Evolutionary conservation across 2,329 filamentous ascomycete genomes (phyloP), one percentile per base, ranked within the genome.

Genomic region (Xylaria sp.): DNA sequence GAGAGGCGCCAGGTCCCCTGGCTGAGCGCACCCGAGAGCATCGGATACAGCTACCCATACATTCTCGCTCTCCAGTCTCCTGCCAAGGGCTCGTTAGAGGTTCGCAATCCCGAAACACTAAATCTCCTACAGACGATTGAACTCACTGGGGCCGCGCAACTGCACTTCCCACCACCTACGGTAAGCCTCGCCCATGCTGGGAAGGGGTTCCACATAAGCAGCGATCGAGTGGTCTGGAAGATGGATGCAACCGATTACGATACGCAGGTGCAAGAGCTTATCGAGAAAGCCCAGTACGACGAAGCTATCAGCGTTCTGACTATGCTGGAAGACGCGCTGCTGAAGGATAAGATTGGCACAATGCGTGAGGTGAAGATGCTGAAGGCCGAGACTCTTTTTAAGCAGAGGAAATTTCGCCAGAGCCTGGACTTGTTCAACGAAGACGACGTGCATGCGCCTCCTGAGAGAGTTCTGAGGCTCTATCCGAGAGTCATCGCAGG

Each of bases 31-130:
- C 96, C 95, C 1, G 93, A 97, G 70, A 90, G 90, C 58, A 89
- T 99, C 61, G 95, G 94, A 21, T 99, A 97, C 75, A 97, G 93
- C 21, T 99, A 99, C 74, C 95, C 95, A 0, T 99, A 97, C 73
- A 88, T 99, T 57, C 81, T 99, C 49, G 91, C 93, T 9, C 80
- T 99, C 13, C 93, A 96, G 72, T 83, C 92, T 7, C 87, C 92
- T 0, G 84, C 90, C 1, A 96, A 95, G 75, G 93, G 94, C 2
- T 87, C 86, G 0, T 80, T 99, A 10, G 95, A 99, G 76, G 90
- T 99, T 37, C 86, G 95, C 40, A 99, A 97, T 71, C 94, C 95
- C 0, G 90, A 95, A 60, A 98, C 94, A 0, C 79, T 98, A 46
- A 95, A 89, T n/a, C 79, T 97, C 15, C 81, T 99, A 17, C 95